Conservation (phyloP, 2,329 filamentous ascomycete species). For the Falciphora oryzae region DNA sequence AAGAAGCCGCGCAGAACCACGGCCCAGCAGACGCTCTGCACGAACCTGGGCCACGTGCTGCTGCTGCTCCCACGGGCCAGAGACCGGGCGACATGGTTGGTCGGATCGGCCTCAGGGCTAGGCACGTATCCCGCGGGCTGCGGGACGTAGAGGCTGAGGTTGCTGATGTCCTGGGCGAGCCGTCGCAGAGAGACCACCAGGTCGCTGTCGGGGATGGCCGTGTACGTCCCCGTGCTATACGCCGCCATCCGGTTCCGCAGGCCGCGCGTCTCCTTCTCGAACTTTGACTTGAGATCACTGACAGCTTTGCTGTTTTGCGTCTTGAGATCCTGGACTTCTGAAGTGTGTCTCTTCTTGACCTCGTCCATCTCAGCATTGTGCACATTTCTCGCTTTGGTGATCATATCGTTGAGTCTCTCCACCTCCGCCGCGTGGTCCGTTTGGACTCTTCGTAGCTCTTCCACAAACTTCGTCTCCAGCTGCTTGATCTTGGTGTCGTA, state of each 20-base stretch:
- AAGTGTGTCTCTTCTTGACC: not conserved
- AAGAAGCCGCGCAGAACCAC: conserved; percentile 9
- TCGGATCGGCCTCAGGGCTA: conserved; percentile 7
- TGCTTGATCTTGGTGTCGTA: not conserved
- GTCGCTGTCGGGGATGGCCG: not conserved
- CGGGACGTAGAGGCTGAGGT: conserved; percentile 4
- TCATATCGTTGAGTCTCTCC: not conserved
- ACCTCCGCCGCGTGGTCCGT: not conserved
- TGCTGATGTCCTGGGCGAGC: conserved; percentile 9
- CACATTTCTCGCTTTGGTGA: not conserved
- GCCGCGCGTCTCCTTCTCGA: not conserved
- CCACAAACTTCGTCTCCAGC: not conserved
- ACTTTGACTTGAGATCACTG: not conserved
- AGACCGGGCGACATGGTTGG: not conserved
- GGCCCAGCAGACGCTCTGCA: conserved; percentile 11
- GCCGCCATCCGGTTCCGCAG: conserved; percentile 1
- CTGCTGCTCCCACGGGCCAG: not conserved
- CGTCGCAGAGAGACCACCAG: not conserved
- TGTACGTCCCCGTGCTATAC: not conserved
- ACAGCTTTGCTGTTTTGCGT: not conserved
- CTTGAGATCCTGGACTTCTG: not conserved
- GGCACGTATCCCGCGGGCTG: not conserved
- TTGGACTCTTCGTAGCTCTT: not conserved
- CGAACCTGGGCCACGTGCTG: conserved; percentile 7
- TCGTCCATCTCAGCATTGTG: not conserved